Base-by-base conservation (phyloP, 2,329 filamentous ascomycete species). In the Cercospora sp. region DNA sequence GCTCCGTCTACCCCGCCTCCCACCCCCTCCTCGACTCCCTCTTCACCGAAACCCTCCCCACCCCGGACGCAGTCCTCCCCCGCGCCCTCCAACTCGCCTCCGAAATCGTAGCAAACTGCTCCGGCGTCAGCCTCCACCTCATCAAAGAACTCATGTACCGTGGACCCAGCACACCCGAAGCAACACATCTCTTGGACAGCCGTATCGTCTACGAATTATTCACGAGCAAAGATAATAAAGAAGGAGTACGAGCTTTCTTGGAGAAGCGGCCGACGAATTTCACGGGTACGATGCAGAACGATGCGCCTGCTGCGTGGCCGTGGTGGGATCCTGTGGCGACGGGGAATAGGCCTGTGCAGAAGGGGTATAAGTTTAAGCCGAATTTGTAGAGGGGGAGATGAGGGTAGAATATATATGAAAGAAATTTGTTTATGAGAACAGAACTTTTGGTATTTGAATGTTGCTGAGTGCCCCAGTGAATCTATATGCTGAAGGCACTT, bases 61-160 rank as follows among this genome's bases (percentile, higher is more conserved):
- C 78, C 4, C 83, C 86, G 0, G 86, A 86, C 10, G 81, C 85
- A 67, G 90, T 93, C 8, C 75, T 93, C 51, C 83, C 85, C 1
- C 84, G 87, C 2, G 90, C 90, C 9, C 79, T 93, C 48, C 86
- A 86, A 74, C 80, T 92, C 30, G 90, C 91, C 1, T 83, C 84
- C 23, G 90, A 92, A 63, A 85, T 92, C 55, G 89, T 87, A 1
- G 80, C 80, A 72, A 91, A 91, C 72, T 89, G 89, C 28, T 91
- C 89, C 72, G 80, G 80, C 1, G 86, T 92, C 30, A 86, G 87
- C 30, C 87, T 86, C 8, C 84, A 86, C 70, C 75, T 92, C 65
- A 93, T 91, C 86, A 86, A 87, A 75, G 90, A 92, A 74, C 78
- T 94, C 81, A 89, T 93, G 82, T 92, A 85, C 72, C 80, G 87